Base-by-base conservation (phyloP, 2,329 filamentous ascomycete genomes). In the Amesomyces nigricolor region DNA sequence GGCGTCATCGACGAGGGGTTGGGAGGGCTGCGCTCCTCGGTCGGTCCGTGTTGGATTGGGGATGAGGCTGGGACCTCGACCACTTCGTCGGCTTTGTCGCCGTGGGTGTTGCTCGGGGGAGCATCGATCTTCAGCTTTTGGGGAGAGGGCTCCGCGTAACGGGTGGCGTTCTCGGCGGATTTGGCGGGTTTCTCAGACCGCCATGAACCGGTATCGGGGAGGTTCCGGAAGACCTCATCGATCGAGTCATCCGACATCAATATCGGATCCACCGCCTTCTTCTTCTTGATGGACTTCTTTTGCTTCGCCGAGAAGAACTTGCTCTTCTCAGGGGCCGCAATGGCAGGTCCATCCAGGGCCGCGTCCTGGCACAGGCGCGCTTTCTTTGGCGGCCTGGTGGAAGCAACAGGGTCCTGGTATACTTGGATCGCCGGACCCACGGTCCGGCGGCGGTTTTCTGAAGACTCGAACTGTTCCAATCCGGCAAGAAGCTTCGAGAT, bases 171-270 rank as follows among this genome's bases (percentile, higher is more conserved):
- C 2, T 68, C 62, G 16, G 77, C 68, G 1, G 47, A 1, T 70
- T 64, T 56, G 69, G 72, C 43, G 63, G 67, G 0, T 57, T 74
- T 75, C 5, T 62, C 46, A 19, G 70, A 64, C 44, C 72, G 68
- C 78, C 78, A 81, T 10, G 47, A 72, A n/a, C 75, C 74, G 39
- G 78, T 66, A 45, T 82, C 80, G 1, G 79, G 78, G 10, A 84
- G 65, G 17, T 72, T 72, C 26, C 71, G 67, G 17, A 83, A 68
- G 0, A 74, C 78, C 55, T 82, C 79, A 29, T 82, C 79, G 40
- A 83, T 71, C 0, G 79, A 82, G 58, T 82, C 79, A 57, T 83
- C 79, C 0, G 80, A 83, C 63, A 80, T 71, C 16, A 81, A 60
- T 53, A 76, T 73, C 1, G 68, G 68, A 10, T 78, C 76, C 4